Percentiles rank a stretch among this genome's conserved stretches.
Evolutionary conservation across 2,329 filamentous ascomycete genomes (phyloP).

Genomic region (Intubia oerlemansii): DNA sequence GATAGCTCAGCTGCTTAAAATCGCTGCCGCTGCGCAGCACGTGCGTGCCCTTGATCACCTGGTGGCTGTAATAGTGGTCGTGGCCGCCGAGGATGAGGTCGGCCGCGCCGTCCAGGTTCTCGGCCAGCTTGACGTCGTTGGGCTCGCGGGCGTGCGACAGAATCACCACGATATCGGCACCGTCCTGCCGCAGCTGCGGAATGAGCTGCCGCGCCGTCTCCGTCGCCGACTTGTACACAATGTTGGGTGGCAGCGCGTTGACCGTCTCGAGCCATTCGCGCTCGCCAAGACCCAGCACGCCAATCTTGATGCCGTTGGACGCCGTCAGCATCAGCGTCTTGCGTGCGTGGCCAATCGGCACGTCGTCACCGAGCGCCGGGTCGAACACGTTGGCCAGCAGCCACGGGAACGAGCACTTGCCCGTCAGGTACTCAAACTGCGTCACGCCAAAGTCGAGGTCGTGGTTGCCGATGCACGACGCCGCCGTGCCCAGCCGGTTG

Average conservation of each 20-base stretch:
- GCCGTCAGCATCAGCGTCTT: conserved; percentile 58
- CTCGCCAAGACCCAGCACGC: conserved; percentile 69
- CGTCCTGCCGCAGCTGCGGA: conserved; percentile 49
- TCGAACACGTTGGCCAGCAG: conserved; percentile 76
- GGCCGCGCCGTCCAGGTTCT: conserved; percentile 49
- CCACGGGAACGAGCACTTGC: conserved; percentile 72
- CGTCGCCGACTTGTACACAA: conserved; percentile 63
- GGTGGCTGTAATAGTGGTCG: conserved; percentile 74
- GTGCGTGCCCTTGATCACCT: conserved; percentile 56
- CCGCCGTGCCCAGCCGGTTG: conserved; percentile 56
- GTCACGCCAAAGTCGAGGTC: conserved; percentile 80
- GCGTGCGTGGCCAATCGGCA: conserved; percentile 55
- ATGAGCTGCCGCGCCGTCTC: conserved; percentile 57
- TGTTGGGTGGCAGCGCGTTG: conserved; percentile 60
- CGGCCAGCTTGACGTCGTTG: conserved; percentile 71
- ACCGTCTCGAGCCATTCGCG: conserved; percentile 80
- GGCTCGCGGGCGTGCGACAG: conserved; percentile 74
- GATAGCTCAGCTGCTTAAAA: conserved; percentile 80
- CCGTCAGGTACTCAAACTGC: conserved; percentile 53
- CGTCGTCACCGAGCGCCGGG: conserved; percentile 52
- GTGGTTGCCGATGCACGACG: conserved; percentile 78
- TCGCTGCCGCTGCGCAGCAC: conserved; percentile 76
- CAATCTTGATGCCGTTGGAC: conserved; percentile 69
- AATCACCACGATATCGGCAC: conserved; percentile 65
- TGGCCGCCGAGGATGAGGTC: conserved; percentile 80